These are phyloP conservation scores for Picea sitchensis DNA, from an alignment of 75 land plant genomes.

Conservation along the genomic window DNA sequence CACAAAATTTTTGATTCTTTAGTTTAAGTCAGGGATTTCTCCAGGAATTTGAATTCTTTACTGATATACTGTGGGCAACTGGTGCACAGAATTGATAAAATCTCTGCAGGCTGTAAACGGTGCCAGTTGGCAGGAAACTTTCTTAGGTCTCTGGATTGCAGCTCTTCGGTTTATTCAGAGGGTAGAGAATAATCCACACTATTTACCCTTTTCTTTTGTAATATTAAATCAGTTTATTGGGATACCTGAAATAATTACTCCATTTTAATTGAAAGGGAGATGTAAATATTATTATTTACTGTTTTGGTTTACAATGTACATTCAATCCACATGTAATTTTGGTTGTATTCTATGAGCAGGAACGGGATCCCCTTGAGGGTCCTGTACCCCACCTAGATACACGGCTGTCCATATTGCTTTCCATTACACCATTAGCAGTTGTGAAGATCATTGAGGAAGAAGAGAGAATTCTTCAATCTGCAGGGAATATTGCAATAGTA, in stretches of 20 bases:
- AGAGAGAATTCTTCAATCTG: conserved; percentile 12
- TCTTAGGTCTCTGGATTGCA: conserved; percentile 76
- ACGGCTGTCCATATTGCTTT: conserved; percentile 72
- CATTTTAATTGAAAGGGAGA: background rate
- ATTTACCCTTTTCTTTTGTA: background rate
- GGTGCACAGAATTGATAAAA: conserved; percentile 50
- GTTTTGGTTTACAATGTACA: background rate
- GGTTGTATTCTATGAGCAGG: conserved; percentile 38
- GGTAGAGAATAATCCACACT: conserved; percentile 33
- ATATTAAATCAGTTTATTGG: background rate
- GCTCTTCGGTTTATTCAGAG: conserved; percentile 76
- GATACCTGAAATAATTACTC: background rate
- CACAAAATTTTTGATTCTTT: background rate
- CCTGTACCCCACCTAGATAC: conserved; percentile 73
- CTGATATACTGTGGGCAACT: background rate
- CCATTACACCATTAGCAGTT: conserved; percentile 68
- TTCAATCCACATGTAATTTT: background rate
- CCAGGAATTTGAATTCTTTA: background rate
- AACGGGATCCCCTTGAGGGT: conserved; percentile 70
- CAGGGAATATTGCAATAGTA: background rate
- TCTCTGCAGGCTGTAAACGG: conserved; percentile 62
- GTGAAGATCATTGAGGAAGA: conserved; percentile 56
- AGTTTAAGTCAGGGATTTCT: background rate
- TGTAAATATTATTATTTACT: background rate
- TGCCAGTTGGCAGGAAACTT: conserved; percentile 86